These are phyloP conservation scores for Suillus paluster DNA, from an alignment of 768 basidiomycete genomes.

Conservation along the genomic window DNA sequence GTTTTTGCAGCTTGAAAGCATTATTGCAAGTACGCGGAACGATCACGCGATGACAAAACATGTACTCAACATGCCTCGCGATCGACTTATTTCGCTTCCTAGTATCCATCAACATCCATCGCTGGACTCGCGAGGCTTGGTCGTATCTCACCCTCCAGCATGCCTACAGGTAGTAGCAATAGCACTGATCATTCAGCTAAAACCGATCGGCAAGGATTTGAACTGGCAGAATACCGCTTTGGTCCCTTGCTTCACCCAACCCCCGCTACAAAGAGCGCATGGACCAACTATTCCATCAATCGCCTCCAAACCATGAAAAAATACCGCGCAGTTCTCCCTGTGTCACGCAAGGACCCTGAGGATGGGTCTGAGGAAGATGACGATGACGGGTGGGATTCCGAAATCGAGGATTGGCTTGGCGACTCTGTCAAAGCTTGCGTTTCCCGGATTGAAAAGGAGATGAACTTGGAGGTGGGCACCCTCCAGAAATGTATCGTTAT, in stretches of 20 bases:
- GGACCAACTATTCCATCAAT: slow-evolving; percentile 12
- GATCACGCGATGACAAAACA: too few species aligned
- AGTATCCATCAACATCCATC: not conserved
- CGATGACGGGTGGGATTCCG: not conserved
- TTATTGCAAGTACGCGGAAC: too few species aligned
- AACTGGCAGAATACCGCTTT: slow-evolving; percentile 12
- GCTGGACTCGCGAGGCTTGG: not conserved
- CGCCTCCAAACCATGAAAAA: slow-evolving; percentile 9
- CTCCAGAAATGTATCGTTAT: not conserved
- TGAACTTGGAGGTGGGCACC: not conserved
- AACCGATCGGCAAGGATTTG: slow-evolving; percentile 4
- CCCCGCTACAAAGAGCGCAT: slow-evolving; percentile 1
- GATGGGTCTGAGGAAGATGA: not conserved
- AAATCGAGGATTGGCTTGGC: not conserved
- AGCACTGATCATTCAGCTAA: not conserved
- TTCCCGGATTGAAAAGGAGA: not conserved
- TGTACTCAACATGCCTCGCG: too few species aligned
- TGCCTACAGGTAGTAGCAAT: not conserved
- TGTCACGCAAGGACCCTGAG: not conserved
- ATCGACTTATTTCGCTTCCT: not conserved
- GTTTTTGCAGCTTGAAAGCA: too few species aligned
- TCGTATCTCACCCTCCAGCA: not conserved
- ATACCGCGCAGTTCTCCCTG: not conserved
- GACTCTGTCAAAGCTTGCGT: not conserved
- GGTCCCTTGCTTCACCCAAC: slow-evolving; percentile 15